phyloP scores from a whole-genome alignment of 805 yeast genomes.

The Wickerhamiella sorbophila region DNA sequence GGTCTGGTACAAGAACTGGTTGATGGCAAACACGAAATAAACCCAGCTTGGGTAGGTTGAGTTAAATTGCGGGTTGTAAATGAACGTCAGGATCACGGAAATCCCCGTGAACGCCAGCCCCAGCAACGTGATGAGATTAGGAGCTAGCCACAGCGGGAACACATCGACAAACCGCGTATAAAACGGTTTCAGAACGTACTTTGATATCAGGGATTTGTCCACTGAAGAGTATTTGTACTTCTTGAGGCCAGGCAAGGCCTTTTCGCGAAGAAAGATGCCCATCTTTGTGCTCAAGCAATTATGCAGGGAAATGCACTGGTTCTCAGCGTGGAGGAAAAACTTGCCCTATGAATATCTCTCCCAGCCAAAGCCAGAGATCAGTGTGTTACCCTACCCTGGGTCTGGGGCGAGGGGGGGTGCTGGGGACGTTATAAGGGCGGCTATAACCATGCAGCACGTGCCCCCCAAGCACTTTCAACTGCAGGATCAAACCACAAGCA shows the following conservation, averaged over 20 bases:
- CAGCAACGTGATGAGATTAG: slow-evolving; percentile 66
- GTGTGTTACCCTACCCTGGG: no score
- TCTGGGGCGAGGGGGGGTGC: no score
- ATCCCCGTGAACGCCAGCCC: slow-evolving; percentile 61
- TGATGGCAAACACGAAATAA: slow-evolving; percentile 61
- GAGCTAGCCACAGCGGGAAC: slow-evolving; percentile 76
- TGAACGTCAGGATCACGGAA: slow-evolving; percentile 51
- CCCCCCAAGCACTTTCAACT: no score
- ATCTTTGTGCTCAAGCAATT: slow-evolving; percentile 3
- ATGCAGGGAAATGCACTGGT: not conserved
- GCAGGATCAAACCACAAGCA: no score
- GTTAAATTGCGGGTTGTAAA: slow-evolving; percentile 55
- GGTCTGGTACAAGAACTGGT: slow-evolving; percentile 81
- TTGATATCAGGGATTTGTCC: slow-evolving; percentile 68
- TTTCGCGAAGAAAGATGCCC: slow-evolving; percentile 19
- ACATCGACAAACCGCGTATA: slow-evolving; percentile 60
- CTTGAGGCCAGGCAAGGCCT: slow-evolving; percentile 19
- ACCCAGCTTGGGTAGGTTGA: slow-evolving; percentile 59
- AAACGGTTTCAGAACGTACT: slow-evolving; percentile 63
- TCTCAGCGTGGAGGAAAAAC: not conserved
- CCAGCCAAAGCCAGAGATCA: no score
- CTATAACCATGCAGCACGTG: no score
- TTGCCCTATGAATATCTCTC: no score
- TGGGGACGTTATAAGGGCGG: no score
- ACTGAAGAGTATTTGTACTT: slow-evolving; percentile 34